Evolutionary conservation across 2,329 filamentous ascomycete genomes (phyloP).

Genomic region (Hypoxylon rubiginosum): DNA sequence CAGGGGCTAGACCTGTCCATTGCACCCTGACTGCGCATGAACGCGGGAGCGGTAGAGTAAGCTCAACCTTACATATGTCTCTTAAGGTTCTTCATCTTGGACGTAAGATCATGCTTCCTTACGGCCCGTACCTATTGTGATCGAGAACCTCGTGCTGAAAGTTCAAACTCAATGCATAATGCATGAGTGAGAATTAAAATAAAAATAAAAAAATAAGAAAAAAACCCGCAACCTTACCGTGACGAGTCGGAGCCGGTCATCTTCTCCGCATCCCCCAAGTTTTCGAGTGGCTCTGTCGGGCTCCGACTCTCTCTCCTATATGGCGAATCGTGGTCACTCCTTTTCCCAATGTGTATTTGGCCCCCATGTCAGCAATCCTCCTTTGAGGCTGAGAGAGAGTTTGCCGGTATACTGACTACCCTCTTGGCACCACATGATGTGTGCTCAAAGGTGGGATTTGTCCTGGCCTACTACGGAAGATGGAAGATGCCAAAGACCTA

Average conservation of each 20-base stretch:
- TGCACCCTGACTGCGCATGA: not conserved
- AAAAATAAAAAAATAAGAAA: too few species aligned
- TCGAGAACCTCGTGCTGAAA: not conserved
- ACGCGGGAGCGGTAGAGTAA: not conserved
- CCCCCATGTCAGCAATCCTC: not conserved
- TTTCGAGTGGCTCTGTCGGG: not conserved
- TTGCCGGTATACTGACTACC: not conserved
- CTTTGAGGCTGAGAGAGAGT: not conserved
- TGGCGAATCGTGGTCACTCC: not conserved
- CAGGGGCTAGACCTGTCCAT: slow-evolving; percentile 1
- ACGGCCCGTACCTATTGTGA: slow-evolving; percentile 3
- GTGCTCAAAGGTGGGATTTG: not conserved
- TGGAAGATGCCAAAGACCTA: not conserved
- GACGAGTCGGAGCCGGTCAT: not conserved
- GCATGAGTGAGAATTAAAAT: too few species aligned
- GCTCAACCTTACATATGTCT: not conserved
- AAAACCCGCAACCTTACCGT: not conserved
- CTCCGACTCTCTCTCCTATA: not conserved
- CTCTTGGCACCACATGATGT: not conserved
- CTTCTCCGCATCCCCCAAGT: not conserved
- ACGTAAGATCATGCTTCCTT: not conserved
- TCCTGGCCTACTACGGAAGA: not conserved
- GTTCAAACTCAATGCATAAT: slow-evolving; percentile 2
- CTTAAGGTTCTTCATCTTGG: not conserved
- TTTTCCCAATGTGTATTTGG: not conserved